Percentiles rank a stretch among this genome's conserved stretches.
These are phyloP conservation scores for Agrocybe chaxingu DNA, from an alignment of 768 basidiomycete species.

Conservation along the genomic window DNA sequence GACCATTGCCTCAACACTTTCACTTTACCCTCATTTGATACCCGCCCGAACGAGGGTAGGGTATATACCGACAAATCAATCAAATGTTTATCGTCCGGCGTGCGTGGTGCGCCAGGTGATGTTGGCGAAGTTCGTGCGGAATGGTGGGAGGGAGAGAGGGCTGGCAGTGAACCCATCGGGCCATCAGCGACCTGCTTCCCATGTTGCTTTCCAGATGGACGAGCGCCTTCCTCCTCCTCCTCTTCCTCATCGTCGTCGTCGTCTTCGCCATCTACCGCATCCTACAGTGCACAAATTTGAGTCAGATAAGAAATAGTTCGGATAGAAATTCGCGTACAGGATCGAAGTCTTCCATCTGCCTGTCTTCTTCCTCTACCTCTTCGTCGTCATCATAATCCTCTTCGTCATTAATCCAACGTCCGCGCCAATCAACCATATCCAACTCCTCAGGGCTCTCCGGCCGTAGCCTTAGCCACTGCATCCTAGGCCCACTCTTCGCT, in stretches of 20 bases:
- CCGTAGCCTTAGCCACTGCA: conserved; percentile 92
- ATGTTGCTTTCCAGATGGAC: conserved; percentile 23
- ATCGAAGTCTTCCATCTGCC: conserved; percentile 86
- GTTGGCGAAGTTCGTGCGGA: conserved; percentile 54
- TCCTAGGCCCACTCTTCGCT: conserved; percentile 91
- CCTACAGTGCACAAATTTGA: conserved; percentile 28
- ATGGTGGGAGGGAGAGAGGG: conserved; percentile 37
- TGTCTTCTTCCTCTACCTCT: conserved; percentile 70
- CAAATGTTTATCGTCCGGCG: conserved; percentile 37
- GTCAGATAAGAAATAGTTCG: conserved; percentile 3
- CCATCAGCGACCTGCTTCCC: conserved; percentile 10
- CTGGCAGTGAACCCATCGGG: conserved; percentile 19
- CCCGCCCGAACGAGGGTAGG: conserved; percentile 25
- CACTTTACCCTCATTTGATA: conserved; percentile 37
- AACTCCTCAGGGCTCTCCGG: conserved; percentile 79
- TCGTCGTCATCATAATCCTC: conserved; percentile 63
- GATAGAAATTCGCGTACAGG: conserved; percentile 42
- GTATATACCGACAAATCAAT: conserved; percentile 25
- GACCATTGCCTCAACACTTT: conserved; percentile 49
- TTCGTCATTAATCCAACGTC: conserved; percentile 76
- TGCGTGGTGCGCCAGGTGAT: conserved; percentile 41
- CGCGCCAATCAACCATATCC: conserved; percentile 87
- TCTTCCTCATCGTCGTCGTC: conserved; percentile 64
- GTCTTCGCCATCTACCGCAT: conserved; percentile 46
- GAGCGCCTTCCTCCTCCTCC: conserved; percentile 55